Base-by-base conservation (phyloP, 495 filamentous ascomycete species). In the Immersiella caudata region DNA sequence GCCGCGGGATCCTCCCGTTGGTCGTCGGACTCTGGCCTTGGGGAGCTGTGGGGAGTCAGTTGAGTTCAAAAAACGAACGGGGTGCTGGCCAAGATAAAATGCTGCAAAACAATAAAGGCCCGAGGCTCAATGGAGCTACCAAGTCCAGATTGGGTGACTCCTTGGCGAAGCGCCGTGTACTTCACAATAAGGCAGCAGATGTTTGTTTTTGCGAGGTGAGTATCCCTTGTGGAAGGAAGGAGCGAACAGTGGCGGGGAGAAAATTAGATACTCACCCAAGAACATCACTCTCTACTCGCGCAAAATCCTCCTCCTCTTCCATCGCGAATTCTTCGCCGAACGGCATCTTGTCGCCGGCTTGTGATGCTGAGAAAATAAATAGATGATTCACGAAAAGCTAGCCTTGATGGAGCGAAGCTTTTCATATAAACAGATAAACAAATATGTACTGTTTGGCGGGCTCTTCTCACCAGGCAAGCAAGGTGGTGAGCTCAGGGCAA, bases 271-370 rank as follows among this genome's bases (percentile, higher is more conserved):
- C 40, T 46, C 2, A 46, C 40, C 40, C 40, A 46, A 46, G 40
- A 18, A 46, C 16, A 46, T 46, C 40, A 46, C 40, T 46, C 2
- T 6, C 11, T 12, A 46, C 40, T 2, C 16, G 40, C 11, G 9
- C 11, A 18, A 46, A 29, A 40, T 65, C 65, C 26, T 68, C 60
- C 9, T 58, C 16, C 33, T 6, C 33, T 36, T 36, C 29, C 29
- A 33, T 33, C 4, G 29, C 4, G 8, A 33, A 18, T 6, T 46
- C 11, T 46, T 2, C 5, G 16, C 14, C 40, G 11, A 2, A 46
- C 5, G 40, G 40, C 40, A 46, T 46, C 4, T 46, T 46, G 40
- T 2, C 40, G 40, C 40, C 5, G 40, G 4, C 2, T 46, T 14
- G 40, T 46, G 16, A 14, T 46, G 40, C 11, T 46, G 40, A 14